A percentile compares a stretch with the other conserved stretches of the same genome.
Evolutionary conservation across 768 basidiomycete genomes (phyloP).

Genomic region (Xerocomellus intermedius): DNA sequence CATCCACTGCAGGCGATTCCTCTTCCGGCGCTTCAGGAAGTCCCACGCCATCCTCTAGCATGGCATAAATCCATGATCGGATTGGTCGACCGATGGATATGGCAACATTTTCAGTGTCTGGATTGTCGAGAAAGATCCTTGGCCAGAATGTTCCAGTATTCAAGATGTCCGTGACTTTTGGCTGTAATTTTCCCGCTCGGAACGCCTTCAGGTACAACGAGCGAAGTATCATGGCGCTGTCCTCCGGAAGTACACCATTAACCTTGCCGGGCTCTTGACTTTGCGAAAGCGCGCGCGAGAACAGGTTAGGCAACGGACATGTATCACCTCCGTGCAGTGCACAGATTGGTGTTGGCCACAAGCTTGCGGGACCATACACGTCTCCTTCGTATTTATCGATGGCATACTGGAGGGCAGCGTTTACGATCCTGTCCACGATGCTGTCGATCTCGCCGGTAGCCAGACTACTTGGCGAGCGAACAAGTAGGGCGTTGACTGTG

Average conservation of each 20-base stretch:
- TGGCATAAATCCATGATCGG: conserved; percentile 62
- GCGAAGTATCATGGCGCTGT: conserved; percentile 35
- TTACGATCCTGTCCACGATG: conserved; percentile 67
- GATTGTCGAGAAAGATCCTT: conserved; percentile 71
- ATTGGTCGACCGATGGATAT: conserved; percentile 62
- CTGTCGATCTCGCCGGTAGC: conserved; percentile 61
- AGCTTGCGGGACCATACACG: conserved; percentile 34
- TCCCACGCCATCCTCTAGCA: conserved; percentile 67
- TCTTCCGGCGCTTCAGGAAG: conserved; percentile 40
- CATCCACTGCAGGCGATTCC: conserved; percentile 11
- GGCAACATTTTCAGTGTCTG: conserved; percentile 67
- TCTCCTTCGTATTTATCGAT: conserved; percentile 58
- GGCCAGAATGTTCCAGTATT: conserved; percentile 70
- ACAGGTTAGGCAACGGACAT: conserved; percentile 53
- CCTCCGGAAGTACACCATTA: conserved; percentile 10
- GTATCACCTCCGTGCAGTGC: conserved; percentile 56
- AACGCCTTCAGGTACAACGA: conserved; percentile 61
- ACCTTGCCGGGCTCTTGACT: conserved; percentile 22
- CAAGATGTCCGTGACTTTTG: conserved; percentile 58
- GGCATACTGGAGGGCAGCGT: conserved; percentile 75
- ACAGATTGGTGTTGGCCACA: conserved; percentile 60
- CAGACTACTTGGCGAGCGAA: conserved; percentile 45
- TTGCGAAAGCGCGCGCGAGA: conserved; percentile 42
- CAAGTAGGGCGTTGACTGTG: conserved; percentile 59
- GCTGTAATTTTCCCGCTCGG: conserved; percentile 54